Evolutionary conservation across 2,329 filamentous ascomycete genomes (phyloP), one percentile per base, ranked within the genome.

Genomic region (Trichoderma pleuroti): DNA sequence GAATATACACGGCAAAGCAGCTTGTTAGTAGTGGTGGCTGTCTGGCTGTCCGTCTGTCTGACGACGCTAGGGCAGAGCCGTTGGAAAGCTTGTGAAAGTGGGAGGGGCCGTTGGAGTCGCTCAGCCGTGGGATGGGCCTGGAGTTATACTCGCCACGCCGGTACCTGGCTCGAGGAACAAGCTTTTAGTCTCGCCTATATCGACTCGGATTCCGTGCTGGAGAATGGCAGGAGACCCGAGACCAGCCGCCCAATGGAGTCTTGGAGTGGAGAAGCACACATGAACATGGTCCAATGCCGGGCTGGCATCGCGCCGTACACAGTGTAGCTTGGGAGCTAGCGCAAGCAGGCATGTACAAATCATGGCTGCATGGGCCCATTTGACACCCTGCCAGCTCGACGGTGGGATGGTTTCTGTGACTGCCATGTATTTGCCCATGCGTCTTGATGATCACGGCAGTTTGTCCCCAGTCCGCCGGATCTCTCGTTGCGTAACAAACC

Each of bases 201-300:
- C 66, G 34, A 57, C 66, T 68, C 56, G 66, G 54, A 68, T 60
- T 68, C 66, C 66, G 54, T 68, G 34, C 56, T 36, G 36, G 24
- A 61, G 56, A 52, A 21, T 68, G 54, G n/a, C 65, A 68, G 36
- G 30, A 68, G 24, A 68, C 36, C 69, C 69, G 70, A 71, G 64
- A 71, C 70, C 70, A 71, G 60, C 64, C 70, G 70, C 56, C 21
- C 42, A 54, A 69, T 56, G 70, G 70, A 49, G 36, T 54, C 70
- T 30, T 32, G 26, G 30, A 42, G 68, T 52, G 68, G 68, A 70
- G 68, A 67, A 46, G 54, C 7, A 56, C 12, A 42, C 49, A 52
- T 70, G 62, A 59, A 68, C 62, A 24, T 56, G 62, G 36, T 52
- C 68, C 68, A 70, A 67, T 70, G 62, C 61, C 54, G 63, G 68